Percentiles rank a stretch among this genome's conserved stretches.
Conservation (phyloP, 2,329 filamentous ascomycete genomes). For the Lecanicillium sp. region DNA sequence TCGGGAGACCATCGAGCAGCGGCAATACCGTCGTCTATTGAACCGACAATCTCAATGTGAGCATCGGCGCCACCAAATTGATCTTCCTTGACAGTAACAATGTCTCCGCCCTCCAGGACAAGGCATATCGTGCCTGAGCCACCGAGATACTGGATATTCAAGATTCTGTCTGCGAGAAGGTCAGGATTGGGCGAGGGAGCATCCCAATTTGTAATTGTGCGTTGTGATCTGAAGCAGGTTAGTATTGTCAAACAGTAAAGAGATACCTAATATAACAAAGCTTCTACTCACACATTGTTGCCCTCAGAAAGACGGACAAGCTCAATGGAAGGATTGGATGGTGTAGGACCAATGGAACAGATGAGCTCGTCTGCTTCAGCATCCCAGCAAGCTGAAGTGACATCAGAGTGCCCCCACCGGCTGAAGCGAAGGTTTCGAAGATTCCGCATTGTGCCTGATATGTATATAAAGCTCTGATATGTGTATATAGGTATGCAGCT, state of each 20-base stretch:
- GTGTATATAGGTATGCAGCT: too few relatives aligned
- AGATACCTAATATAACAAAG: too few relatives aligned
- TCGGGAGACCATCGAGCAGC: constrained; percentile 92
- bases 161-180: constrained; percentile 63
- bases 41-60: constrained; percentile 89
- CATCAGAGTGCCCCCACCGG: constrained; percentile 51
- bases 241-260: too few relatives aligned
- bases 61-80: constrained; percentile 46
- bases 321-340: constrained; percentile 62
- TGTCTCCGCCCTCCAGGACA: constrained; percentile 83
- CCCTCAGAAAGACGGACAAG: constrained; percentile 48
- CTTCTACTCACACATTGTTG: constrained; percentile 35
- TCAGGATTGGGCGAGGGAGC: constrained; percentile 72
- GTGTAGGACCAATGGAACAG: constrained; percentile 75
- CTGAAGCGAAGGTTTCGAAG: constrained; percentile 69
- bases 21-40: constrained; percentile 83
- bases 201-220: constrained; percentile 74
- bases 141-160: constrained; percentile 77
- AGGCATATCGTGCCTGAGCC: constrained; percentile 73
- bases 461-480: neutral
- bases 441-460: constrained; percentile 63
- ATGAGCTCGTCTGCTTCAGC: constrained; percentile 67
- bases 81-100: constrained; percentile 71
- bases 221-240: constrained; percentile 20
- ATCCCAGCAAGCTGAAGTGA: constrained; percentile 83